Evolutionary conservation across 495 filamentous ascomycete genomes (phyloP), one percentile per base, ranked within the genome.

Genomic region (Penicillium bialowiezense): DNA sequence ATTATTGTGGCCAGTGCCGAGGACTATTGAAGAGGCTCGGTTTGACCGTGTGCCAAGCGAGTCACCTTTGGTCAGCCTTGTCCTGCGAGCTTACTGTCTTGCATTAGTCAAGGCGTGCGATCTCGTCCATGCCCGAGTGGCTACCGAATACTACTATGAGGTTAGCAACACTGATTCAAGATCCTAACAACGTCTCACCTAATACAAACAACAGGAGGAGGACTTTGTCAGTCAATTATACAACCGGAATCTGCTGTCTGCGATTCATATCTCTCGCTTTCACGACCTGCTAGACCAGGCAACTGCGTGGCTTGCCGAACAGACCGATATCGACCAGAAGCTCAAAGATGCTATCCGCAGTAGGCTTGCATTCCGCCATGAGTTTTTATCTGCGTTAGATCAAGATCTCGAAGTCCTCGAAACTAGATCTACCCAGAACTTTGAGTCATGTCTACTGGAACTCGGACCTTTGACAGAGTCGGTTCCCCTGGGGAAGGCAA

Each of bases 171-270:
- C 40, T n/a, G 4, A 3, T 13, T 37, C n/a, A 9, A 20, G 33
- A 26, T 5, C 2, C 1, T 18, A 9, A 38, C 31, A 20, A 26
- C 24, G 7, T 32, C 33, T 33, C 33, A 38, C 36, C 12, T 14
- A 38, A 41, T 21, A 36, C 44, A 14, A 50, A 7, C 18, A 32
- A 18, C 39, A 95, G 88, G 93, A 98, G 70, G 93, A 98, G 69
- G 93, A 98, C 58, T 97, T 97, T 55, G 87, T 91, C 18, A 89
- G 88, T 3, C 90, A 95, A 63, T 82, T 91, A 0, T 97, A 92
- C 63, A 86, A 90, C 52, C 81, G 91, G 21, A 78, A 76, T 34
- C 76, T 99, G 0, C 70, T 97, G 21, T 79, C 84, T 29, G 65
- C 76, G 5, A 75, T 91, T 31, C 75, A 83, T 24, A 58, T 66